phyloP scores from a whole-genome alignment of 169 alveolate species.

The Plasmodium sp. region DNA sequence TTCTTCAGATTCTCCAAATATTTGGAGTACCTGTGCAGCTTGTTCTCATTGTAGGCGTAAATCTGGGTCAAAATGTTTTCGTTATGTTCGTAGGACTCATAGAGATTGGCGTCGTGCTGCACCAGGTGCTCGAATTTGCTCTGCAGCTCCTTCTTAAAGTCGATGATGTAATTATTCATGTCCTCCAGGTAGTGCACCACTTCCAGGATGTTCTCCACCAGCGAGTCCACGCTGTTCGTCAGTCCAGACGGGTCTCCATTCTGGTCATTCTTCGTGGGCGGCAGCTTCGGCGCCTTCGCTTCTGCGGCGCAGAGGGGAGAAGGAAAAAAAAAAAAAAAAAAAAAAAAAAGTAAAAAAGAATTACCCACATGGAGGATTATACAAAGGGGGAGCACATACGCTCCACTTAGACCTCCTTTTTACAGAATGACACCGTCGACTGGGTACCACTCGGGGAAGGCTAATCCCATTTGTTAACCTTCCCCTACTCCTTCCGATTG shows the following conservation, averaged over 20 bases:
- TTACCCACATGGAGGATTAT: neutral
- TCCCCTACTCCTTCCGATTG: neutral
- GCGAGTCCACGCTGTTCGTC: constrained; percentile 10
- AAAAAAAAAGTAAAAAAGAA: neutral
- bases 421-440: neutral
- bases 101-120: constrained; percentile 30
- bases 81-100: constrained; percentile 47
- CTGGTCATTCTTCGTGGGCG: neutral
- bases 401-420: neutral
- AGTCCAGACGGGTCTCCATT: neutral
- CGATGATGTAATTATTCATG: constrained; percentile 48
- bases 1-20: constrained; percentile 17
- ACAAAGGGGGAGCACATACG: neutral
- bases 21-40: constrained; percentile 16
- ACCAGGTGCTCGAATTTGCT: constrained; percentile 29
- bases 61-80: constrained; percentile 28
- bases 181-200: constrained; percentile 36
- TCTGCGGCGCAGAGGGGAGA: neutral
- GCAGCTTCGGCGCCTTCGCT: neutral
- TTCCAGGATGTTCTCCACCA: constrained; percentile 33
- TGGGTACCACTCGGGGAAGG: neutral
- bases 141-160: constrained; percentile 38
- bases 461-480: neutral
- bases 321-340: neutral
- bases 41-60: constrained; percentile 24